Conservation (phyloP, 495 filamentous ascomycete genomes). For the Lasiosphaeria ovina region DNA sequence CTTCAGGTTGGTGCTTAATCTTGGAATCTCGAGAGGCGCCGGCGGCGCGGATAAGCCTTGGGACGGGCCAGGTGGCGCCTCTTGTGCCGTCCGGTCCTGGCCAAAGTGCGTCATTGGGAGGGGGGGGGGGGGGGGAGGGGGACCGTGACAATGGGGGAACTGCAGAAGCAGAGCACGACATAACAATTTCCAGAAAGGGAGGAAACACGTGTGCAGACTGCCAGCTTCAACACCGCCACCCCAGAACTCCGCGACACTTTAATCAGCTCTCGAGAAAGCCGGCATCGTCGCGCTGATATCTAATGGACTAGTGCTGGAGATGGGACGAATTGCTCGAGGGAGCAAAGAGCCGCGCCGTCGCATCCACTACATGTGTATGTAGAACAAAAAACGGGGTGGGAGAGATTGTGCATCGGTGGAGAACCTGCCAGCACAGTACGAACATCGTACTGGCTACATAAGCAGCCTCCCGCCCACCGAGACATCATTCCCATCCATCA, state of each 20-base stretch:
- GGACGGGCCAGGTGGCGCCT: slow-evolving; percentile 25
- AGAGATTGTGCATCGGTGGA: slow-evolving; percentile 2
- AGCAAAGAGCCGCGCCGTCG: neutral
- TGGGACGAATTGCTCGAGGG: too few relatives aligned
- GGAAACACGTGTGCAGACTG: neutral
- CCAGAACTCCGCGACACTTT: too few relatives aligned
- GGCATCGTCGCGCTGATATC: too few relatives aligned
- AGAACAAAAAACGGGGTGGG: neutral
- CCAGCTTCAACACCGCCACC: too few relatives aligned
- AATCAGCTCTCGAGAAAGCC: too few relatives aligned
- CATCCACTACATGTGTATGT: neutral
- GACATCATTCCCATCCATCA: slow-evolving; percentile 29
- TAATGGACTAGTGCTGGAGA: too few relatives aligned
- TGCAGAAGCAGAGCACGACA: neutral
- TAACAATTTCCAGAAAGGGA: neutral
- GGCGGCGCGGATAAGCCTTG: neutral
- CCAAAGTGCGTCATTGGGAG: slow-evolving; percentile 36
- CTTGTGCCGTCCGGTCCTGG: slow-evolving; percentile 23
- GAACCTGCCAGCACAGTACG: slow-evolving; percentile 29
- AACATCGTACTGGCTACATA: slow-evolving; percentile 18
- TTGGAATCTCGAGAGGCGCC: too few relatives aligned
- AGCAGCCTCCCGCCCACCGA: slow-evolving; percentile 18
- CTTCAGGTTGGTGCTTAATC: too few relatives aligned
- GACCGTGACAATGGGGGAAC: slow-evolving; percentile 1
- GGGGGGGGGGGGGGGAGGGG: neutral